Base-by-base conservation (phyloP, 2,329 filamentous ascomycete genomes). In the Akanthomyces muscarius region DNA sequence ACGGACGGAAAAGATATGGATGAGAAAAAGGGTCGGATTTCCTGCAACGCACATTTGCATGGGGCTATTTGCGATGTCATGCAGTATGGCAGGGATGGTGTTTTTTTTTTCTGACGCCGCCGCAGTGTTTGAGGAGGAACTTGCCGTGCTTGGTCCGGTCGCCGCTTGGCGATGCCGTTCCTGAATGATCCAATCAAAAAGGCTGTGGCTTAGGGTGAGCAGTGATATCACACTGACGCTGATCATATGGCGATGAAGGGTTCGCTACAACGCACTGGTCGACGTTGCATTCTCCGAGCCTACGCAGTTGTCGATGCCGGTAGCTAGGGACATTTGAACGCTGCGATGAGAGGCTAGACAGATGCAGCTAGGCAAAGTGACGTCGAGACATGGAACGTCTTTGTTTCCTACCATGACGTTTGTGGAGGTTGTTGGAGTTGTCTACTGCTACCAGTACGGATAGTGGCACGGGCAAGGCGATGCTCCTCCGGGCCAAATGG, bases 161-260 rank as follows among this genome's bases (percentile, higher is more conserved):
- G 41, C 53, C 38, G 41, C 53, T 38, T 58, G 30, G 44, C 44
- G 55, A 48, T 16, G 42, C 47, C 7, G 44, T 59, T 59, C 33
- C 14, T 42, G 33, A 45, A 25, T 8, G 30, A 38, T 44, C 54
- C 56, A 42, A 28, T 51, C 30, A 30, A 42, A 52, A 52, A 44
- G 14, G 16, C 2, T 10, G 47, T 42, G 23, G 57, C 25, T 16
- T 13, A 7, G 57, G 21, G 14, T 13, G 33, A 41, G 28, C 36
- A 16, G 28, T 42, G 33, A 51, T 48, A 48, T 44, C 47, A 60
- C 33, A 23, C 36, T 16, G 23, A 52, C 25, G 45, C 18, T 30
- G 57, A 60, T 60, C 57, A 58, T 41, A 41, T 51, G 16, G 41
- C 47, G 57, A 42, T 25, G 23, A 58, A 48, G 42, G n/a, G 23